Conservation (phyloP, 805 yeast genomes). For the Kluyveromyces dobzhanskii region DNA sequence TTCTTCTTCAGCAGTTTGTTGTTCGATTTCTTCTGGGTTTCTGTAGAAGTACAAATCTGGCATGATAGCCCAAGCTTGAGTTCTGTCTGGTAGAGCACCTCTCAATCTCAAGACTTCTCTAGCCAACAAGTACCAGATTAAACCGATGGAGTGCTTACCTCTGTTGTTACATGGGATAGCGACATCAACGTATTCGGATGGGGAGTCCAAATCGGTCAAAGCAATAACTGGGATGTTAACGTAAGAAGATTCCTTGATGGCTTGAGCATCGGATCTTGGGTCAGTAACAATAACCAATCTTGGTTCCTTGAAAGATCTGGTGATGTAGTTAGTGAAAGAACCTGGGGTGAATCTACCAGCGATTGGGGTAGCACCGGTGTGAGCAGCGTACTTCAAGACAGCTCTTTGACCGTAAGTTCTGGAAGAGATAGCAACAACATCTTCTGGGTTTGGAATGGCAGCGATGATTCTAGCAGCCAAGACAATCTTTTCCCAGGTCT, state of each 20-base stretch:
- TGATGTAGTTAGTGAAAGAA: conserved; percentile 99
- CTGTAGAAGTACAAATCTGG: conserved; percentile 99
- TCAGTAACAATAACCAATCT: conserved; percentile 98
- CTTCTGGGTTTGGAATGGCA: conserved; percentile 97
- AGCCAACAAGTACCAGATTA: conserved; percentile 98
- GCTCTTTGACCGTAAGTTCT: conserved; percentile 99
- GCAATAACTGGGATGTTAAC: conserved; percentile 99
- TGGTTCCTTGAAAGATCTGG: conserved; percentile 99
- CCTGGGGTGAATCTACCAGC: conserved; percentile 99
- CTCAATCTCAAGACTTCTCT: conserved; percentile 99
- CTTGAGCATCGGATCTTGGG: conserved; percentile 99
- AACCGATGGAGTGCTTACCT: conserved; percentile 99
- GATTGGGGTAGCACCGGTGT: conserved; percentile 99
- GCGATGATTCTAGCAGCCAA: conserved; percentile 99
- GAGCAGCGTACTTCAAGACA: conserved; percentile 97
- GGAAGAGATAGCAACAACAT: conserved; percentile 97
- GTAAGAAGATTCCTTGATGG: conserved; percentile 99
- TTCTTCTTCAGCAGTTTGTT: conserved; percentile 56
- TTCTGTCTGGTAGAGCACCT: conserved; percentile 94
- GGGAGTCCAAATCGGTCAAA: conserved; percentile 96
- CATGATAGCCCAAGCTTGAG: conserved; percentile 97
- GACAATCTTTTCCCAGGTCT: conserved; percentile 99
- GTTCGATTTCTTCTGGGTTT: conserved; percentile 99
- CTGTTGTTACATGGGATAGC: conserved; percentile 99
- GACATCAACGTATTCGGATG: conserved; percentile 97